Base-by-base conservation (phyloP, 495 filamentous ascomycete genomes). In the Geopyxis carbonaria region DNA sequence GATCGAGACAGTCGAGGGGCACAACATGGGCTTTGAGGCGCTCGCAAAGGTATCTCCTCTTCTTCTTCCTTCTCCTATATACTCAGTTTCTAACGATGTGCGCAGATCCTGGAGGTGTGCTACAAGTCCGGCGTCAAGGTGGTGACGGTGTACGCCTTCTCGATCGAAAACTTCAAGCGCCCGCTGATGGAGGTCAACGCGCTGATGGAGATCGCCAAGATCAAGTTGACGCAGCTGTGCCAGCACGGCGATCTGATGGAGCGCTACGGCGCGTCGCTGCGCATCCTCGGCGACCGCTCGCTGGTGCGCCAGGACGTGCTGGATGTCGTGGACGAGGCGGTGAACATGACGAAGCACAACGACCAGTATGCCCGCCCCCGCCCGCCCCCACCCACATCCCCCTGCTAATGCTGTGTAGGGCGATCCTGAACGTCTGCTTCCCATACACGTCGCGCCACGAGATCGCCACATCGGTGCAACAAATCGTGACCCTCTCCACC, bases 171-270 rank as follows among this genome's bases (percentile, higher is more conserved):
- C 62, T 97, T 94, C 66, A 93, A 95, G 58, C 73, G 89, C 4
- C 86, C 84, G n/a, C 86, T 85, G 57, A 87, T 93, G 61, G 89
- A 97, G 58, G 91, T 97, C 22, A 85, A 93, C 57, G 84, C 81
- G 11, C 63, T 97, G 35, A 97, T 97, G 89, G 81, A 93, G 47
- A 91, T 97, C 67, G 87, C 86, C 23, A 92, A 92, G 61, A 71
- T 87, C 42, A 94, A 93, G 63, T 67, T 97, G 10, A 68, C 73
- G 15, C 89, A 97, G 51, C 65, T 97, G 53, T 71, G 78, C 8
- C 83, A 94, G 53, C 89, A 97, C 46, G 89, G 89, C 16, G 86
- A 93, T 51, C 63, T 97, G 22, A 64, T 97, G 32, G 83, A 97
- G 48, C 76, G 80, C 34, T 97, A 95, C 53, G 89, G 91, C 5